phyloP scores from a whole-genome alignment of 768 basidiomycete genomes.

The Jaapia argillacea region DNA sequence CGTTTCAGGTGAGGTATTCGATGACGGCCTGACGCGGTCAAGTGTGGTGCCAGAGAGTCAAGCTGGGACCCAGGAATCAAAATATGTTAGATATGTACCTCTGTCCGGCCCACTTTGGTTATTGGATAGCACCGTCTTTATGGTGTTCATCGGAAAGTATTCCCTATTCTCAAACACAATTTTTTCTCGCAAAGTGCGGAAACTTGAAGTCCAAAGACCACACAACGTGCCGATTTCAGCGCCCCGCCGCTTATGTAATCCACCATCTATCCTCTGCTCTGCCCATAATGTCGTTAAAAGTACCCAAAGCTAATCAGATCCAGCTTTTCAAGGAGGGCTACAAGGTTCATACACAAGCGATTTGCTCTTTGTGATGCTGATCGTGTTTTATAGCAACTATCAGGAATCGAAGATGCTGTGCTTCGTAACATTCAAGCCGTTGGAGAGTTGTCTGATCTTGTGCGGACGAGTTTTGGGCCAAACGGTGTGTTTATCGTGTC shows the following conservation, averaged over 20 bases:
- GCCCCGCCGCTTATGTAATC: too few species aligned
- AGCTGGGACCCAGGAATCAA: too few species aligned
- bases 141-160: too few species aligned
- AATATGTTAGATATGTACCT: too few species aligned
- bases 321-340: constrained; percentile 98
- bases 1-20: constrained; percentile 27
- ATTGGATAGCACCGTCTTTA: too few species aligned
- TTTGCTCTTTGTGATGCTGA: background rate
- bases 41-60: too few species aligned
- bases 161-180: too few species aligned
- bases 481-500: constrained; percentile 65
- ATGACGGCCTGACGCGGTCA: background rate
- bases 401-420: constrained; percentile 95
- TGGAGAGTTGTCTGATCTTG: constrained; percentile 88
- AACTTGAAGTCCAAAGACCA: too few species aligned
- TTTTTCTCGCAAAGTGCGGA: too few species aligned
- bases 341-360: constrained; percentile 45
- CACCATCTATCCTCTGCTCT: too few species aligned
- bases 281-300: constrained; percentile 89
- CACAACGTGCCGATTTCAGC: too few species aligned
- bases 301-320: constrained; percentile 79
- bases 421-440: constrained; percentile 95
- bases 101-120: too few species aligned
- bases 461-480: constrained; percentile 93
- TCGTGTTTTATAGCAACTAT: constrained; percentile 43